Evolutionary conservation across 116 monocot genomes (phyloP), one percentile per base, ranked within the genome.

Genomic region (Phalaenopsis hybrid): DNA sequence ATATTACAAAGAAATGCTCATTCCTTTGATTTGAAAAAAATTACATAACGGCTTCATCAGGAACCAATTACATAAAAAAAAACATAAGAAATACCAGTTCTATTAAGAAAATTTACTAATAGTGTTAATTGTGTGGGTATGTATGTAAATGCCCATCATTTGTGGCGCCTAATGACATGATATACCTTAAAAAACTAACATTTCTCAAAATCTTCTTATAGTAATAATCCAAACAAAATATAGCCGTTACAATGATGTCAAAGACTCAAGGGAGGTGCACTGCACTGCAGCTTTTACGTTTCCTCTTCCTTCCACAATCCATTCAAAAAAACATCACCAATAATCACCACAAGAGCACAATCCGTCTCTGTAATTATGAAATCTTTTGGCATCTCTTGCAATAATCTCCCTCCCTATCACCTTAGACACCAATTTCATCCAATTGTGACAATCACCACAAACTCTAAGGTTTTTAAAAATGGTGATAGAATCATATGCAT

Each of bases 391-490:
- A 80, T 93, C 93, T 83, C 93, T 87, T 50, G 89, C 90, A 50
- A 82, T 81, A 21, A 93, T 90, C 77, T 89, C 87, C 75, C 79
- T 93, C 4, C 83, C 79, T 25, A 87, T 76, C 55, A 86, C 82
- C 59, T 57, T 84, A 23, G 90, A 82, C 7, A 84, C 93, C 49
- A 90, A 79, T 79, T 93, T 89, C 15, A 93, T 86, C 93, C 90
- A 93, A 70, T 74, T 78, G 86, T 93, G 93, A 37, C 93, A 93
- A 83, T 93, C 93, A 51, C 89, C 89, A 82, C 93, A 89, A 46
- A 91, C 91, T 25, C 93, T 89, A 23, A 91, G 88, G 78, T 93
- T 93, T 25, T 93, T 93, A 72, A 88, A 88, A 69, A 93, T 86
- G 49, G 69, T 81, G 44, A 91, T 90, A 11, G 77, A 78, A 20